phyloP scores from a whole-genome alignment of 1,139 yeast genomes.

The Yamadazyma pseudoaaseri region DNA sequence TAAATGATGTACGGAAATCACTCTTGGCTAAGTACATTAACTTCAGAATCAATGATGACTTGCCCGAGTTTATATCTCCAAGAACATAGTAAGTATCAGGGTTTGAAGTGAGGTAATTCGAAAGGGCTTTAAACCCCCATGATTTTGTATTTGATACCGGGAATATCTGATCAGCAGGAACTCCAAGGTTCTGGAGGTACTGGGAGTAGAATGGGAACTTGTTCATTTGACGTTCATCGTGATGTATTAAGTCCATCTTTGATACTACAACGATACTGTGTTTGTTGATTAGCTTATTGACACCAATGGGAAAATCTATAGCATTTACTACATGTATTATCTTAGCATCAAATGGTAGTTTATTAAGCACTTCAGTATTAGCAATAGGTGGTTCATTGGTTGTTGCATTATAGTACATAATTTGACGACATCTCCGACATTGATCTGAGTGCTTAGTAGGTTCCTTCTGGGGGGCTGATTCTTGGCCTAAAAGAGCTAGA shows the following conservation, averaged over 20 bases:
- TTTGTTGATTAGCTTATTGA: constrained; percentile 33
- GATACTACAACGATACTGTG: constrained; percentile 50
- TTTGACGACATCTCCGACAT: constrained; percentile 59
- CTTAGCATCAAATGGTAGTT: constrained; percentile 41
- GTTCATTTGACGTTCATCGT: constrained; percentile 25
- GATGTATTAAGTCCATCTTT: constrained; percentile 54
- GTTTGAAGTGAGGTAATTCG: constrained; percentile 16
- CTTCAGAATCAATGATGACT: constrained; percentile 56
- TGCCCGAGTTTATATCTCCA: constrained; percentile 78
- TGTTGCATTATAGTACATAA: constrained; percentile 34
- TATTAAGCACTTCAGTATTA: constrained; percentile 37
- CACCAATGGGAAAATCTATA: constrained; percentile 67
- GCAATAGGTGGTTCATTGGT: constrained; percentile 25
- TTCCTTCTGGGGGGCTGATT: not conserved
- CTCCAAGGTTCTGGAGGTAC: constrained; percentile 38
- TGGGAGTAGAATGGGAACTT: constrained; percentile 47
- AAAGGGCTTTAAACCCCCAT: constrained; percentile 46
- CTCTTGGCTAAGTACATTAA: constrained; percentile 9
- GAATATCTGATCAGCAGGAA: constrained; percentile 45
- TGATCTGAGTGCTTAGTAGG: constrained; percentile 6
- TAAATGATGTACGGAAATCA: constrained; percentile 9
- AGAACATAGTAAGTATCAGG: constrained; percentile 51
- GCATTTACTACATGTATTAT: constrained; percentile 64
- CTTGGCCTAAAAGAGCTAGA: constrained; percentile 7
- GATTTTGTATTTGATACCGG: constrained; percentile 48